Conservation (phyloP, 2,329 filamentous ascomycete species). For the Fusarium drepaniforme region DNA sequence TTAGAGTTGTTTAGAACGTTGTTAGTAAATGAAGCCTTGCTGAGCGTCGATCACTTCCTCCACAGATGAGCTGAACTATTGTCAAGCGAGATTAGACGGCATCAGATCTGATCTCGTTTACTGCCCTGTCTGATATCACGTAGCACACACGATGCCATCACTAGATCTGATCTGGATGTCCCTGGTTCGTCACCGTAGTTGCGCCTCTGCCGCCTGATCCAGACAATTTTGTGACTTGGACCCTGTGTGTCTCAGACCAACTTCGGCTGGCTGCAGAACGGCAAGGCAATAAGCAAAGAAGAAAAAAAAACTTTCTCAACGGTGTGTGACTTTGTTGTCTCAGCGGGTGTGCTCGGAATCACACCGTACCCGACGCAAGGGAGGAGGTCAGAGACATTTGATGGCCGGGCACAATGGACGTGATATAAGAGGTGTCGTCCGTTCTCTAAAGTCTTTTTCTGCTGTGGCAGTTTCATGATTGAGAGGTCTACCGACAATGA, state of each 20-base stretch:
- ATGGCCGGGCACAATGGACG: not conserved
- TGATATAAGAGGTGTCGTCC: not conserved
- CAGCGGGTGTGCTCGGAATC: not conserved
- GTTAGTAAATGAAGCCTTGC: not conserved
- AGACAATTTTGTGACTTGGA: not conserved
- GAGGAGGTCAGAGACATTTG: not conserved
- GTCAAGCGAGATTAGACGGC: not conserved
- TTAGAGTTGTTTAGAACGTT: not conserved
- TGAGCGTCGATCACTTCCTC: not conserved
- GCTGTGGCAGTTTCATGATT: not conserved
- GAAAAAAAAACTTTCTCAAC: not conserved
- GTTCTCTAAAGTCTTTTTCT: not conserved
- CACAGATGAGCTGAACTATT: not conserved
- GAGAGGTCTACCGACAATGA: not conserved
- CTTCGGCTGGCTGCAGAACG: slow-evolving; percentile 1
- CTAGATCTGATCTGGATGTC: not conserved
- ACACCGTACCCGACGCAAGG: not conserved
- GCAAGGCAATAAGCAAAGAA: not conserved
- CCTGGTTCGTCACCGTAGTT: not conserved
- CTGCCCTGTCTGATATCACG: not conserved
- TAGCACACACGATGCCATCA: not conserved
- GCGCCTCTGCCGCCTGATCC: not conserved
- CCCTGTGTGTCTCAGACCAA: slow-evolving; percentile 5
- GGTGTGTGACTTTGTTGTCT: slow-evolving; percentile 1
- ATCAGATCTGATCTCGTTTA: not conserved